These are phyloP conservation scores for Dendrostoma leiphaemia DNA, from an alignment of 2,329 filamentous ascomycete genomes.

Conservation along the genomic window DNA sequence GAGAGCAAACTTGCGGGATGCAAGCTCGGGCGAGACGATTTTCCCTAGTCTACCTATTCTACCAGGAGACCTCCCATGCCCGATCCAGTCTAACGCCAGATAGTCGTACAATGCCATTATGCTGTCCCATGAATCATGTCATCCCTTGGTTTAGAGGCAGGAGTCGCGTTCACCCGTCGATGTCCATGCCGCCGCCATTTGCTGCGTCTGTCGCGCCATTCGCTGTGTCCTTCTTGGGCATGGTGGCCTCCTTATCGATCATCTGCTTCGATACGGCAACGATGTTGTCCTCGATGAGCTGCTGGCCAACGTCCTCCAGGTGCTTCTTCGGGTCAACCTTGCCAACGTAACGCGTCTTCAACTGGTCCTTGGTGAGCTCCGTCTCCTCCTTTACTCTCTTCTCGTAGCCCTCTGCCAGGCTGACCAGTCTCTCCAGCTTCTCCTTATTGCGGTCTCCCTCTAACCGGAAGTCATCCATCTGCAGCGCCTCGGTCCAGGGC, in stretches of 20 bases:
- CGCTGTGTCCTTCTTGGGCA: conserved; percentile 67
- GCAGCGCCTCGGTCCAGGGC: conserved; percentile 94
- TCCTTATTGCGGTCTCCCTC: conserved; percentile 87
- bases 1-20: not conserved
- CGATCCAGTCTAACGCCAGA: conserved; percentile 13
- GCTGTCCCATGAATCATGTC: conserved; percentile 19
- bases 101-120: conserved; percentile 21
- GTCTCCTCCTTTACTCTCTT: conserved; percentile 99
- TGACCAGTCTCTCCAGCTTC: conserved; percentile 81
- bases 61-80: conserved; percentile 13
- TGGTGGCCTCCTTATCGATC: conserved; percentile 98
- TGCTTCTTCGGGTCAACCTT: conserved; percentile 99
- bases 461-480: conserved; percentile 92
- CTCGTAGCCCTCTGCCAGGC: conserved; percentile 92
- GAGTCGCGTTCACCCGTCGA: conserved; percentile 54
- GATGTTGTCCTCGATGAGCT: conserved; percentile 98
- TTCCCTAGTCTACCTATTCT: conserved; percentile 16
- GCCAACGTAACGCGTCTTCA: conserved; percentile 98
- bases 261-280: conserved; percentile 97
- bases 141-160: conserved; percentile 4
- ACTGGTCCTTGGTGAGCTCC: conserved; percentile 91
- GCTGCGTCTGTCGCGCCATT: conserved; percentile 44
- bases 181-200: conserved; percentile 66
- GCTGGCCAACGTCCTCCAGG: conserved; percentile 91
- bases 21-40: conserved; percentile 7